Evolutionary conservation across 2,329 filamentous ascomycete species (phyloP), one percentile per base, ranked within the genome.

Genomic region (Macrophomina pseudophaseolina): DNA sequence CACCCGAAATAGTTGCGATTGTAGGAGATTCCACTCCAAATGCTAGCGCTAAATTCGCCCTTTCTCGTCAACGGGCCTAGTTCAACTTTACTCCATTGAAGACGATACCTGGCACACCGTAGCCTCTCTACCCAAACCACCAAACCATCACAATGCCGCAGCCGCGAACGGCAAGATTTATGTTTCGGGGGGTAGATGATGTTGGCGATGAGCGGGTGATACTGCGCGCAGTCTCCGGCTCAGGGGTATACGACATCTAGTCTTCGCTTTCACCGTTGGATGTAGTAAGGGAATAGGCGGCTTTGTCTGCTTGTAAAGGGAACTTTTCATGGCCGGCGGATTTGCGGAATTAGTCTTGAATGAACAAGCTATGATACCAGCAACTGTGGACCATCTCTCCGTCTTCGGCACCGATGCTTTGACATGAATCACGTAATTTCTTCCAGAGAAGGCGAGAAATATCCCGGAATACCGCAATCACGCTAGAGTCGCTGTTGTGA

Each of bases 61-160:
- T 48, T 48, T 48, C 18, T 48, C 44, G n/a, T 48, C 72, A 14
- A 72, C 69, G 6, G 12, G 65, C 3, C n/a, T 73, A 3, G 64
- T 73, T 44, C 69, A 74, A 54, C 68, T 71, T 49, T 74, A 73
- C 66, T 70, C 66, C 9, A 69, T 71, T 23, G 3, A 42, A 5
- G 58, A 59, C 12, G 64, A 73, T 53, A 71, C 69, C 33, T 76
- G 74, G 74, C 65, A 28, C 14, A 59, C 65, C 2, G 42, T 51
- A 14, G 63, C 73, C 8, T 66, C 69, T 0, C 23, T 73, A 2
- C 74, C 73, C 14, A 40, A 35, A 4, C 63, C 70, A 4, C 30
- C 75, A 4, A 74, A 76, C 51, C 74, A 76, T 58, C 59, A 68
- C 67, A 75, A 75, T 38, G 70, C 68, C 9, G 72, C 70, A 5